Evolutionary conservation across 805 yeast genomes (phyloP), one percentile per base, ranked within the genome.

Genomic region (Cyberlindnera euphorbiae): DNA sequence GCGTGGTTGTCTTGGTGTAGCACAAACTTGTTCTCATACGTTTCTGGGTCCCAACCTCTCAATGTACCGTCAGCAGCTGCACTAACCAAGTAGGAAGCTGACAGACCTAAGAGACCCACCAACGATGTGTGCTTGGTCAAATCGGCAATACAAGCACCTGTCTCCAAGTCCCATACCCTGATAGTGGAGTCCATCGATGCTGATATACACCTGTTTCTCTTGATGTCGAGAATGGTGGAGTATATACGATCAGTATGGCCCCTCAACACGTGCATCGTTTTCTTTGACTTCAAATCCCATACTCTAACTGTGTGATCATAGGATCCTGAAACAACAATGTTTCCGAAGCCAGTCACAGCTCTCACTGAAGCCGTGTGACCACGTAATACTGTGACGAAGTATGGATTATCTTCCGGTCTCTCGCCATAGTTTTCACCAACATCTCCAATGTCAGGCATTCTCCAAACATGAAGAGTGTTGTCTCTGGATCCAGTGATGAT

Each of bases 11-110:
- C 73, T 30, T 77, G 74, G 47, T 83, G 81, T 40, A 88, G 72
- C 32, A 82, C 75, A 53, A 76, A 75, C 33, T 67, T 65, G 28
- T 84, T 75, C 15, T 71, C 71, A 19, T 85, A 88, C 8, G 79
- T 73, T 18, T 75, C 75, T 2, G 96, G 93, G 54, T 93, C 83
- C 98, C 98, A 93, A 2, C 90, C 81, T 34, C 97, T 71, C 28
- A 93, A 68, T 0, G 96, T 81, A 4, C 93, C 77, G 59, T 93
- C 98, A 0, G 97, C 97, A 3, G 97, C 97, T 0, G 96, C 98
- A 30, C 95, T 82, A 2, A 90, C 95, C 10, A 93, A 66, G 32
- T 77, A 79, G 24, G 81, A 77, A 17, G 82, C 79, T 6, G 87
- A 78, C 8, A 89, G 71, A 30, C 85, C 86, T 18, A 90, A 67